phyloP scores from a whole-genome alignment of 169 alveolate species.

The Perkinsus marinus region DNA sequence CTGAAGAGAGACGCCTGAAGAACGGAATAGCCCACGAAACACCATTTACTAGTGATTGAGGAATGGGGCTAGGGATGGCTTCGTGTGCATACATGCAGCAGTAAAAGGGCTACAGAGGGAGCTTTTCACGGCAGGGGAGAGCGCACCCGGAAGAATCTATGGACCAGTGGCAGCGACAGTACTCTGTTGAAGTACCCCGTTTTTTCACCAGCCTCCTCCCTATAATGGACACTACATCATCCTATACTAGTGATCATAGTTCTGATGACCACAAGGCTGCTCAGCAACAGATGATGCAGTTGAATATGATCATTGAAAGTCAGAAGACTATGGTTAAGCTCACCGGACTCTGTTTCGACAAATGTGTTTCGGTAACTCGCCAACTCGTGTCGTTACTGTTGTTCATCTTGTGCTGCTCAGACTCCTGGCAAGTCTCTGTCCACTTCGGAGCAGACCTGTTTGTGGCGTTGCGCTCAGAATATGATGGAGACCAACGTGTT shows the following conservation, averaged over 20 bases:
- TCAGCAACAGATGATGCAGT: background rate
- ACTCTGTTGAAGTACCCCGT: background rate
- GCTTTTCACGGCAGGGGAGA: too few relatives aligned
- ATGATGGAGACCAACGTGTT: slow-evolving; percentile 20
- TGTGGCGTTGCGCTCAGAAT: slow-evolving; percentile 27
- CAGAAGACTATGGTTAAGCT: slow-evolving; percentile 19
- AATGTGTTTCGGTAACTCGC: slow-evolving; percentile 4
- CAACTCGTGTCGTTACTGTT: background rate
- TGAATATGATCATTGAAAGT: slow-evolving; percentile 7
- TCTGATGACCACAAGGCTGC: background rate
- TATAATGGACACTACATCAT: background rate
- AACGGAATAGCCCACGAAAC: too few relatives aligned
- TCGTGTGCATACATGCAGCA: too few relatives aligned
- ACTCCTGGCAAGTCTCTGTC: slow-evolving; percentile 9
- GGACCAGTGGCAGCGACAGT: background rate
- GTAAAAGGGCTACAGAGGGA: too few relatives aligned
- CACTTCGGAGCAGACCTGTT: slow-evolving; percentile 11
- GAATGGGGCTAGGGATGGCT: too few relatives aligned
- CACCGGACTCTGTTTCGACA: slow-evolving; percentile 17
- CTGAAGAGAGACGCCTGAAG: too few relatives aligned
- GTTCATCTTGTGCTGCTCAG: background rate
- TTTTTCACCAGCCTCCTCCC: background rate
- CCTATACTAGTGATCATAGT: background rate
- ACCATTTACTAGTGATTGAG: too few relatives aligned
- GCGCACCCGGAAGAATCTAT: background rate